phyloP scores from a whole-genome alignment of 1,139 yeast species.

The Yamadazyma diospyri region DNA sequence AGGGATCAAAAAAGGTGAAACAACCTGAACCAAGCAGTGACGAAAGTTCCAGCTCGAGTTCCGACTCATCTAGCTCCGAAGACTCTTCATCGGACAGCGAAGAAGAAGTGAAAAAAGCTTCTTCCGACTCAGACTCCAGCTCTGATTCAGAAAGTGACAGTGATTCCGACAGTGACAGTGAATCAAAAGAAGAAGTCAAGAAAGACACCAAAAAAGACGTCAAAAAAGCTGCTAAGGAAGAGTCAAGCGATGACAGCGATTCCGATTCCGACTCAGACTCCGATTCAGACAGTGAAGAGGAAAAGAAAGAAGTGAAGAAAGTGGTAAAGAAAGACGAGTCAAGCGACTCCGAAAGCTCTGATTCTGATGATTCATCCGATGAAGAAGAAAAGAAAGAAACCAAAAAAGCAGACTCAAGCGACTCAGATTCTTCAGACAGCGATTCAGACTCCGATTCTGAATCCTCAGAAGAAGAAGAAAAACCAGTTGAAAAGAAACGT shows the following conservation, averaged over 20 bases:
- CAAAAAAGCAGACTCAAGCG: conserved; percentile 22
- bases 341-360: conserved; percentile 24
- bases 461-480: conserved; percentile 19
- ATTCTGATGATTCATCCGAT: conserved; percentile 25
- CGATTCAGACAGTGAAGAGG: conserved; percentile 15
- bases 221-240: conserved; percentile 4
- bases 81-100: conserved; percentile 13
- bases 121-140: conserved; percentile 9
- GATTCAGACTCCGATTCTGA: conserved; percentile 21
- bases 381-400: conserved; percentile 13
- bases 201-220: conserved; percentile 22
- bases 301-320: conserved; percentile 21
- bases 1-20: conserved; percentile 15
- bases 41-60: conserved; percentile 4
- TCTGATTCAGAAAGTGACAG: conserved; percentile 15
- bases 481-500: conserved; percentile 29
- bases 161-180: conserved; percentile 18
- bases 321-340: conserved; percentile 13
- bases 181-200: conserved; percentile 13
- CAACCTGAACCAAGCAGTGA: conserved; percentile 13
- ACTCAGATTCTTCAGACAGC: conserved; percentile 22
- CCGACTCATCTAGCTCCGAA: conserved; percentile 14
- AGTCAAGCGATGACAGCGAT: conserved; percentile 9
- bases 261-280: conserved; percentile 14
- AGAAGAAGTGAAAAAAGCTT: conserved; percentile 15